Conservation (phyloP, 768 basidiomycete species). For the Pleurotus tuoliensis region DNA sequence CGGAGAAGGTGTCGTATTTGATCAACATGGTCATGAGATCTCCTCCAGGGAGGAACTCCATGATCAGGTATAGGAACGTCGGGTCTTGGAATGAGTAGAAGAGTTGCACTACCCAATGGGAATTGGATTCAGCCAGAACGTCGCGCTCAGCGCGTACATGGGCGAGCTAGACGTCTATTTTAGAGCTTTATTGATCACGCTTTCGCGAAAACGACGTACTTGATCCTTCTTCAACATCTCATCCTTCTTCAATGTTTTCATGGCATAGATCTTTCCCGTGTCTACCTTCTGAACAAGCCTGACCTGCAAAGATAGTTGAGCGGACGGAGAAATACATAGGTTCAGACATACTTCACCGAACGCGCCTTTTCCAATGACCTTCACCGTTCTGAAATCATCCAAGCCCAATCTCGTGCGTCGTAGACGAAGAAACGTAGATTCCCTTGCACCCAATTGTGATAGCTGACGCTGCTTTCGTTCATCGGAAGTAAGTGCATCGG, state of each 20-base stretch:
- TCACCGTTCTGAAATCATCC: conserved; percentile 93
- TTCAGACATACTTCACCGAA: conserved; percentile 80
- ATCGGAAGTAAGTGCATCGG: conserved; percentile 67
- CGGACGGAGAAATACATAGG: not conserved
- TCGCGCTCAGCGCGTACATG: conserved; percentile 98
- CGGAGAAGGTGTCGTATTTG: conserved; percentile 98
- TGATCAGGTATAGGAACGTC: conserved; percentile 89
- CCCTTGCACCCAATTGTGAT: conserved; percentile 79
- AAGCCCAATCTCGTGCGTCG: conserved; percentile 87
- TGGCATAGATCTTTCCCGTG: conserved; percentile 97
- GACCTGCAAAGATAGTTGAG: conserved; percentile 45
- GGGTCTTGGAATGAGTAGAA: conserved; percentile 99
- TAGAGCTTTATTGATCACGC: too few species aligned
- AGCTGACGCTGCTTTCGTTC: conserved; percentile 86
- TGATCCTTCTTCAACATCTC: conserved; percentile 99
- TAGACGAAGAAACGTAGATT: conserved; percentile 84
- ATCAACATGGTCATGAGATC: conserved; percentile 99
- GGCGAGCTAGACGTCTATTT: conserved; percentile 59
- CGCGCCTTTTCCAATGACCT: conserved; percentile 98
- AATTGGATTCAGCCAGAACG: conserved; percentile 92
- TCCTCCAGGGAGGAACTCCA: conserved; percentile 98
- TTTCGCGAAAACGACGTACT: conserved; percentile 36
- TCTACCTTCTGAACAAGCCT: conserved; percentile 95
- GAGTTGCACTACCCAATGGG: conserved; percentile 94
- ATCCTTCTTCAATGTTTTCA: conserved; percentile 96